phyloP scores from a whole-genome alignment of 169 alveolate species.

The Plasmodium vivax region DNA sequence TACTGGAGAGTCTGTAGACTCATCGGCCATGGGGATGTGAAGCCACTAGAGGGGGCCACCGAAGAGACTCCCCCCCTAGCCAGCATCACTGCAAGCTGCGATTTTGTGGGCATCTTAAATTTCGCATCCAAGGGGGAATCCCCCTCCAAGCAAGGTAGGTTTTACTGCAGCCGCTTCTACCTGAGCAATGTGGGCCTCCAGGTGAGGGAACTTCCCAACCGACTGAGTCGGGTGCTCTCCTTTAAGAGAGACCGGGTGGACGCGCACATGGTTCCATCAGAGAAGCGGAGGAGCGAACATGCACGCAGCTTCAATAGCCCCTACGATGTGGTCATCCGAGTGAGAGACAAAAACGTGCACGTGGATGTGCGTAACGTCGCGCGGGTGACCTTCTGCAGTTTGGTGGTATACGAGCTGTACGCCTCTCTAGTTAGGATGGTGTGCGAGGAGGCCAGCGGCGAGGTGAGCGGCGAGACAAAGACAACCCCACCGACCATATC shows the following conservation, averaged over 20 bases:
- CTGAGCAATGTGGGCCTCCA: constrained; percentile 18
- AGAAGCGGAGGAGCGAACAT: not conserved
- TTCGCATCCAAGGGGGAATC: not conserved
- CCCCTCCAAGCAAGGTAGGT: not conserved
- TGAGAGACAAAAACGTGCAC: constrained; percentile 6
- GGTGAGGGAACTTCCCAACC: not conserved
- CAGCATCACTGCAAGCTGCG: not conserved
- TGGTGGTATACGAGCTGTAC: constrained; percentile 24
- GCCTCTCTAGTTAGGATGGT: not conserved
- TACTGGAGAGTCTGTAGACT: not conserved
- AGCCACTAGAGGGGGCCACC: not conserved
- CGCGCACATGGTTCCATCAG: not conserved
- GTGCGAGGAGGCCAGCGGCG: not conserved
- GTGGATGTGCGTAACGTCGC: constrained; percentile 22
- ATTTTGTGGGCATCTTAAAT: constrained; percentile 11
- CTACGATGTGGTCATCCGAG: constrained; percentile 6
- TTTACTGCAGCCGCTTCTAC: not conserved
- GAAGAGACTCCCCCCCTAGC: not conserved
- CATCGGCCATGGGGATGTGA: not conserved
- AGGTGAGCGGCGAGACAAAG: not conserved
- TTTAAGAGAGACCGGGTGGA: not conserved
- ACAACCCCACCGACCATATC: not conserved
- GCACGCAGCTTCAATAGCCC: not conserved
- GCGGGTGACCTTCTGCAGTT: constrained; percentile 17
- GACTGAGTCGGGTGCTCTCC: not conserved